Conservation (phyloP, 2,329 filamentous ascomycete species). For the Epichloe scottii region DNA sequence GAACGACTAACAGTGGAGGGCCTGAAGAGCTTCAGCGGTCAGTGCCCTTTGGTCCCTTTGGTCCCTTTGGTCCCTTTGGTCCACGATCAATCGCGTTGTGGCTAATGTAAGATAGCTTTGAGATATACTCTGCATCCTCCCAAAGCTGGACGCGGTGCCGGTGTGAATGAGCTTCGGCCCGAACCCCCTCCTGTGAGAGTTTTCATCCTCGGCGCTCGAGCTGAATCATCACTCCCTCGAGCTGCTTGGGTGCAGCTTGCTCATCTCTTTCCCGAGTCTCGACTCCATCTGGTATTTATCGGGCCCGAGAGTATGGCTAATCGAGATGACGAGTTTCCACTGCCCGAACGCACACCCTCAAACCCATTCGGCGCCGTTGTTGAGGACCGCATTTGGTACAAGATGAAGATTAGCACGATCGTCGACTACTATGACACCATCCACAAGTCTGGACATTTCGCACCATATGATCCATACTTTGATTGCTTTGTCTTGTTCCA, state of each 20-base stretch:
- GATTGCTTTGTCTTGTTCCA: conserved; percentile 97
- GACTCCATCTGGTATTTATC: conserved; percentile 86
- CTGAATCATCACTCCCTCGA: conserved; percentile 91
- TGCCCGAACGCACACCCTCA: conserved; percentile 68
- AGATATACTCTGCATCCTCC: conserved; percentile 91
- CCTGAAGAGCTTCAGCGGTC: conserved; percentile 85
- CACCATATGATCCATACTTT: conserved; percentile 95
- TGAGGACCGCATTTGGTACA: conserved; percentile 77
- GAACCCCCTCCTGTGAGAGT: conserved; percentile 81
- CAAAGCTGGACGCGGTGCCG: conserved; percentile 57
- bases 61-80: background rate
- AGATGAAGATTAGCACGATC: conserved; percentile 94
- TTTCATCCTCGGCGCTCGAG: conserved; percentile 87
- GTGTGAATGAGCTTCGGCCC: conserved; percentile 67
- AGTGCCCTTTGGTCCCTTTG: conserved; percentile 19
- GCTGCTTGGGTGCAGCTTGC: conserved; percentile 88
- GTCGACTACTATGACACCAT: conserved; percentile 98
- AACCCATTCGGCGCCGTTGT: conserved; percentile 94
- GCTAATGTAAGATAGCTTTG: conserved; percentile 44
- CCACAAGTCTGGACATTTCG: conserved; percentile 80
- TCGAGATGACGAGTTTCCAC: conserved; percentile 81
- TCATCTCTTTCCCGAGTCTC: conserved; percentile 88
- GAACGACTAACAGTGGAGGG: conserved; percentile 77
- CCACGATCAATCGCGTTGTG: background rate
- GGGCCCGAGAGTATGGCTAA: conserved; percentile 94